Evolutionary conservation across 345 rosid species (phyloP).

Genomic region (Moricandia moricandioides): DNA sequence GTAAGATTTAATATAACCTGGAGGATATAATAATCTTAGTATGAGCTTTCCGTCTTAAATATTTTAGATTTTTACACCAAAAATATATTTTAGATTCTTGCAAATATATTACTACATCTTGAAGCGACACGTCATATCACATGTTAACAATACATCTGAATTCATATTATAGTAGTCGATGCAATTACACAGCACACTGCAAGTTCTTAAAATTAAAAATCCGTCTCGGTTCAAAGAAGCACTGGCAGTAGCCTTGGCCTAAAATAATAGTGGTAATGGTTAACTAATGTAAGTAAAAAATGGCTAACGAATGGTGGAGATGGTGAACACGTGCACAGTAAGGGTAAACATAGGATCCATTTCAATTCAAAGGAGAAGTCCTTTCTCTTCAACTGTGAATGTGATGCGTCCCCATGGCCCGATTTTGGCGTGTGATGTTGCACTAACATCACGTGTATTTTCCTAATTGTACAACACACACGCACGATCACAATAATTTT

Average conservation of each 20-base stretch:
- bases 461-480: constrained; percentile 15
- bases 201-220: not conserved
- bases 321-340: constrained; percentile 16
- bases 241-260: not conserved
- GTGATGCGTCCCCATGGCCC: constrained; percentile 34
- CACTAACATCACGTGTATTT: constrained; percentile 32
- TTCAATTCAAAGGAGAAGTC: constrained; percentile 34
- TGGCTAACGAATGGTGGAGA: constrained; percentile 4
- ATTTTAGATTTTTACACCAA: not conserved
- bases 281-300: too few species aligned
- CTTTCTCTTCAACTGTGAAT: constrained; percentile 30
- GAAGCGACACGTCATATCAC: not conserved
- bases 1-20: not conserved
- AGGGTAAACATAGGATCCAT: constrained; percentile 34
- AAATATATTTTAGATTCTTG: too few species aligned
- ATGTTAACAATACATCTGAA: not conserved
- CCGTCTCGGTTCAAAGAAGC: not conserved
- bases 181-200: not conserved
- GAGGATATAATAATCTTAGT: not conserved
- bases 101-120: not conserved
- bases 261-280: not conserved
- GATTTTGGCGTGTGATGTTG: constrained; percentile 35
- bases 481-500: constrained; percentile 12
- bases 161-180: not conserved
- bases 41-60: not conserved